phyloP scores from a whole-genome alignment of 2,329 filamentous ascomycete genomes.

The Cordyceps fumosorosea region DNA sequence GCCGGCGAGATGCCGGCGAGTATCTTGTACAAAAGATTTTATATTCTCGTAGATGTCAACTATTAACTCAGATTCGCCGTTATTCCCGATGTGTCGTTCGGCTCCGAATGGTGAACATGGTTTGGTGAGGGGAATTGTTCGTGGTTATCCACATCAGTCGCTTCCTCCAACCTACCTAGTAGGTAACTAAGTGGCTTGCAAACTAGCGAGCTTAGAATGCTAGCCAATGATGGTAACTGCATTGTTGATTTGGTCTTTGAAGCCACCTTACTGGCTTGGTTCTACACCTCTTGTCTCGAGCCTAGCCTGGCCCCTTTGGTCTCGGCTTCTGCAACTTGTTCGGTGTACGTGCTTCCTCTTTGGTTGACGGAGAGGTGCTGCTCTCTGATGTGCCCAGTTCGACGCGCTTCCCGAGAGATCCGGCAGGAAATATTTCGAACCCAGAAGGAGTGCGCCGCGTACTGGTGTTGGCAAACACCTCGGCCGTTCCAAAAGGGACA shows the following conservation, averaged over 20 bases:
- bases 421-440: slow-evolving; percentile 13
- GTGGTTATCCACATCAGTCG: neutral
- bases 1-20: neutral
- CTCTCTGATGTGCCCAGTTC: neutral
- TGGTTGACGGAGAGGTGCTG: neutral
- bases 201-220: neutral
- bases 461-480: slow-evolving; percentile 9
- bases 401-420: slow-evolving; percentile 4
- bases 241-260: neutral
- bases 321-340: slow-evolving; percentile 10
- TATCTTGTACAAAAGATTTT: neutral
- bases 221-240: neutral
- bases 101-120: neutral
- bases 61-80: neutral
- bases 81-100: neutral
- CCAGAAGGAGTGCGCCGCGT: slow-evolving; percentile 1
- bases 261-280: neutral
- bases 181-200: neutral
- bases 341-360: neutral
- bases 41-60: neutral
- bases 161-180: neutral
- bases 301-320: neutral
- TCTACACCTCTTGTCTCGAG: too few relatives aligned
- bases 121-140: neutral
- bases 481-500: neutral